Percentiles rank a stretch among this genome's conserved stretches.
Evolutionary conservation across 805 yeast species (phyloP).

Genomic region (Candida adriatica): DNA sequence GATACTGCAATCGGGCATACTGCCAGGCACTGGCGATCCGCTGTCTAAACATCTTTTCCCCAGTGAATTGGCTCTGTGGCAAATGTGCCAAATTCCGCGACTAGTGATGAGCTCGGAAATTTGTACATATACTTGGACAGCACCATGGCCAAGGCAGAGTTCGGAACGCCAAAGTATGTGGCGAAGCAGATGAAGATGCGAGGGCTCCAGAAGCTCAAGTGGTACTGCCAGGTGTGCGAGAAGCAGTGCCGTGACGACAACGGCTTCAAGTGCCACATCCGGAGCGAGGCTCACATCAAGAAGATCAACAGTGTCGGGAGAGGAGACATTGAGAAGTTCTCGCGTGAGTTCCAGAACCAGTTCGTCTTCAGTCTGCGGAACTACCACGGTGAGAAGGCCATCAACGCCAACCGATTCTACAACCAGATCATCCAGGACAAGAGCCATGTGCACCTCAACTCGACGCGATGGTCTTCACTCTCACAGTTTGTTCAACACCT

Average conservation of each 20-base stretch:
- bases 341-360: conserved; percentile 51
- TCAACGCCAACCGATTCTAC: conserved; percentile 80
- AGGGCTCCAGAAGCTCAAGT: conserved; percentile 80
- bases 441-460: conserved; percentile 84
- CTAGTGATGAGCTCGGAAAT: no score
- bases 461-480: conserved; percentile 74
- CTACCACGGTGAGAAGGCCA: conserved; percentile 74
- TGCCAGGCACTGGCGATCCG: no score
- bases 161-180: conserved; percentile 61
- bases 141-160: conserved; percentile 50
- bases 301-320: conserved; percentile 44
- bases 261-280: conserved; percentile 88
- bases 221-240: conserved; percentile 86
- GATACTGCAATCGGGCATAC: no score
- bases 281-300: conserved; percentile 69
- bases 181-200: conserved; percentile 72
- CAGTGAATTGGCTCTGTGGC: no score
- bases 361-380: conserved; percentile 57
- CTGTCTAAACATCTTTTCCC: no score
- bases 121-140: no score
- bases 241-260: conserved; percentile 95
- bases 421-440: conserved; percentile 82
- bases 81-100: no score
- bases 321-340: conserved; percentile 49
- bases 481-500: conserved; percentile 60